Evolutionary conservation across 1,139 yeast genomes (phyloP), one percentile per base, ranked within the genome.

Genomic region (Zygosaccharomyces pseudobailii): DNA sequence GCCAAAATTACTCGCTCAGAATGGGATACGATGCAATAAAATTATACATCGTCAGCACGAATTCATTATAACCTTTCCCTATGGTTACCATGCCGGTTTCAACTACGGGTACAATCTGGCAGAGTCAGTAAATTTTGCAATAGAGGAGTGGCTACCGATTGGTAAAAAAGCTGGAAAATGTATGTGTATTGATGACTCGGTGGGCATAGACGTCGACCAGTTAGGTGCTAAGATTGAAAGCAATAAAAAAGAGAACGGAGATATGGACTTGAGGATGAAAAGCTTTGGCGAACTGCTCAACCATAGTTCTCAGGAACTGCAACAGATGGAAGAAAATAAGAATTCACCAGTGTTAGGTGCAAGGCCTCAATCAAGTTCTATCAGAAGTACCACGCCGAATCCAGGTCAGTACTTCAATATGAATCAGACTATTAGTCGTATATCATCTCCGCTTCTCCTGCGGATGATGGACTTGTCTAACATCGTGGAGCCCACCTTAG

Each of bases 51-150:
- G 76, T 50, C 84, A 85, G 58, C 75, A 78, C 1, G 95, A 87
- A 60, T 85, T 87, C 60, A 84, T 87, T 46, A 79, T 87, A 5
- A 87, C 95, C 0, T 87, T 83, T 62, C 96, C 96, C 0, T 83
- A 80, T 60, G 95, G 95, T 0, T 87, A 87, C 60, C 95, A 87
- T 66, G 83, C 94, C 0, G 95, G 95, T 0, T 85, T 87, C 68
- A 87, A 87, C 58, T 86, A 82, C 56, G 96, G 95, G 1, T 87
- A 83, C 61, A 87, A 87, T 61, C 70, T 85, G 56, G 90, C 90
- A 43, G 96, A 87, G 57, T 87, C 94, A 0, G 95, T 87, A 3
- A 87, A 87, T 61, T 87, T 87, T 67, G 90, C 95, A 0, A 77
- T 86, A 27, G 89, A 85, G 42, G 86, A 84, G 48, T 87, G 96